A percentile compares a stretch with the other conserved stretches of the same genome.
Conservation (phyloP, 2,329 filamentous ascomycete species). For the Aspergillus hiratsukae region DNA sequence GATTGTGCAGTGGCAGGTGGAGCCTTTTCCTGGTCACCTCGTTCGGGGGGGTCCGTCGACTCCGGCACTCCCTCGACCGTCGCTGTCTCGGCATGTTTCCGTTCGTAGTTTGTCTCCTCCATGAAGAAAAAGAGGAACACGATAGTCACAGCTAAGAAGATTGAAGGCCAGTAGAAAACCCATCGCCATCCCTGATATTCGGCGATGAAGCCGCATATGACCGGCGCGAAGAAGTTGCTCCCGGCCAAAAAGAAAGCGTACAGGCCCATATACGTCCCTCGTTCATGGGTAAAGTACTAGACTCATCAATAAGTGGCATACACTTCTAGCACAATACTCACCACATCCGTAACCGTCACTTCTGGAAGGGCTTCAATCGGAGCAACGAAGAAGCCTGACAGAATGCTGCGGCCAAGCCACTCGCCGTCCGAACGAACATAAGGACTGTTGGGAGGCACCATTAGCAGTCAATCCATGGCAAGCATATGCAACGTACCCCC, state of each 20-base stretch:
- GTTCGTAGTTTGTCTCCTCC: conserved; percentile 52
- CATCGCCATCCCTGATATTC: conserved; percentile 46
- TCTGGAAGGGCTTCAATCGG: conserved; percentile 42
- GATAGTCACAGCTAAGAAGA: conserved; percentile 44
- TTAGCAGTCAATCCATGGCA: background rate
- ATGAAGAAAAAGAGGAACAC: conserved; percentile 52
- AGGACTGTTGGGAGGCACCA: conserved; percentile 18
- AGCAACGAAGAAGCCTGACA: conserved; percentile 38
- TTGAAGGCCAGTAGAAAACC: conserved; percentile 50
- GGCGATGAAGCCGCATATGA: conserved; percentile 46
- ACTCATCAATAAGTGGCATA: background rate
- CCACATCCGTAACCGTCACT: conserved; percentile 39
- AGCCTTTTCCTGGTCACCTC: conserved; percentile 17
- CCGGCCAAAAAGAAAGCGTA: conserved; percentile 40
- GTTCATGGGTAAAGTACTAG: conserved; percentile 42
- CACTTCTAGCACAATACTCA: conserved; percentile 14
- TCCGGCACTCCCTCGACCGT: background rate
- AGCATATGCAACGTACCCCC: conserved; percentile 23
- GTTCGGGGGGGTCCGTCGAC: conserved; percentile 6
- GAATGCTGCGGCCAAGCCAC: conserved; percentile 37
- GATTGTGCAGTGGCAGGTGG: conserved; percentile 1
- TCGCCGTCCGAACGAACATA: conserved; percentile 31
- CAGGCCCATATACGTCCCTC: conserved; percentile 38
- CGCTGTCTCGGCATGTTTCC: conserved; percentile 16
- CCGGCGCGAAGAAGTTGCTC: conserved; percentile 42